Evolutionary conservation across 441 rosid genomes (phyloP), one percentile per base, ranked within the genome.

Genomic region (Euphorbia celastroides): DNA sequence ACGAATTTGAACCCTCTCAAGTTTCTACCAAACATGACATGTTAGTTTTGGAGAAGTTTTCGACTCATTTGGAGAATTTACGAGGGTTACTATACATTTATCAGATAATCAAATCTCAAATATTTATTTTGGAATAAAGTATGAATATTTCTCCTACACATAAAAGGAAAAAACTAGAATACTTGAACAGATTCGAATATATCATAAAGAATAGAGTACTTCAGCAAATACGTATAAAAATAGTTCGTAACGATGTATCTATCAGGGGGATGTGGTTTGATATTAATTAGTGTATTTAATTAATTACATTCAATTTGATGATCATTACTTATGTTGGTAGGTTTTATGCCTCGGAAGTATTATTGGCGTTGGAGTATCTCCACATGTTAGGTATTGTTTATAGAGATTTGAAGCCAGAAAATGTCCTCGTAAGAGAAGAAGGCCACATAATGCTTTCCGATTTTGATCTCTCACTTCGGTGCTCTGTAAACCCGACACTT

Each of bases 321-420:
- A n/a, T n/a, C n/a, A n/a, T 36, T 36, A 36, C 42, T 13, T 36
- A 2, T 36, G 11, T n/a, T 26, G 63, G 59, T 82, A 89, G 97
- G 78, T 86, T 92, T 70, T 92, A 68, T 77, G 95, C 96, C 34
- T 86, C 93, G 13, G 98, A 92, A 78, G 90, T 89, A 74, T 57
- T 92, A 61, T 65, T 92, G 65, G 97, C 97, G 7, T 81, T 92
- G 23, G 97, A 89, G 77, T 92, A 92, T 36, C 76, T 92, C 25
- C 98, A 89, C 83, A 92, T 92, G 98, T 84, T 92, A 38, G 98
- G 98, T 25, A 89, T 91, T 14, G 96, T 91, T 1, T 91, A 91
- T 69, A 84, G 96, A 25, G 97, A 91, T 67, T 71, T 89, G 66
- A 92, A 92, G 76, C 98, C 96, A 52, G 96, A 92, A 73, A 92